Evolutionary conservation across 768 basidiomycete genomes (phyloP), one percentile per base, ranked within the genome.

Genomic region (Lentinula sp.): DNA sequence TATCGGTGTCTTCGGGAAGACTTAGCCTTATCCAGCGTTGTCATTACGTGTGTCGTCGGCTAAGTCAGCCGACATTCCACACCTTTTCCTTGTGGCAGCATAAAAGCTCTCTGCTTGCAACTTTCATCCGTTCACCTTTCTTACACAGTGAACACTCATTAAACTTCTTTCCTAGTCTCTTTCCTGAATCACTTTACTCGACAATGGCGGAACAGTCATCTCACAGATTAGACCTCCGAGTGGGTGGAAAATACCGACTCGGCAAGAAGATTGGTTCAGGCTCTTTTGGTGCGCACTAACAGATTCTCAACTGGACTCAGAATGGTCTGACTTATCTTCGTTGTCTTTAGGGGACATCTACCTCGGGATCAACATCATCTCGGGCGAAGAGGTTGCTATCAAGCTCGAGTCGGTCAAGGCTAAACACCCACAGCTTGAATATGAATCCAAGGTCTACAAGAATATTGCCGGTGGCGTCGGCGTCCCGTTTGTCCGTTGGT

Each of bases 321-420:
- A 2, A 8, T 32, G 6, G 52, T 57, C 20, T 48, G 42, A 43
- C 20, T 28, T 13, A 7, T 18, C 23, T 41, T 18, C 42, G 20
- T 55, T 50, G 43, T 50, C 54, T 46, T 23, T 50, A 96, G 96
- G 95, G 75, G 96, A 98, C 73, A 98, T 99, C 77, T 98, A 98
- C 74, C 92, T 98, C 64, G 97, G 97, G 61, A 96, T 97, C 75
- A 99, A 98, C 83, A 98, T 99, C 80, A 98, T 98, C 72, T 98
- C 96, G 16, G 96, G 96, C 28, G 97, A 99, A 74, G 97, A 98
- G 73, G 96, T 98, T 63, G 97, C 95, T 72, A 99, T 99, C 84
- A 99, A 99, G 78, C 92, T 99, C 68, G 97, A 99, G 77, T 98
- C 96, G 1, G 94, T 98, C 75, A 99, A 99, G 77, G 97, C 97